These are phyloP conservation scores for Rhodotorula glutinis DNA, from an alignment of 1,284 basidiomycete species.

Conservation along the genomic window DNA sequence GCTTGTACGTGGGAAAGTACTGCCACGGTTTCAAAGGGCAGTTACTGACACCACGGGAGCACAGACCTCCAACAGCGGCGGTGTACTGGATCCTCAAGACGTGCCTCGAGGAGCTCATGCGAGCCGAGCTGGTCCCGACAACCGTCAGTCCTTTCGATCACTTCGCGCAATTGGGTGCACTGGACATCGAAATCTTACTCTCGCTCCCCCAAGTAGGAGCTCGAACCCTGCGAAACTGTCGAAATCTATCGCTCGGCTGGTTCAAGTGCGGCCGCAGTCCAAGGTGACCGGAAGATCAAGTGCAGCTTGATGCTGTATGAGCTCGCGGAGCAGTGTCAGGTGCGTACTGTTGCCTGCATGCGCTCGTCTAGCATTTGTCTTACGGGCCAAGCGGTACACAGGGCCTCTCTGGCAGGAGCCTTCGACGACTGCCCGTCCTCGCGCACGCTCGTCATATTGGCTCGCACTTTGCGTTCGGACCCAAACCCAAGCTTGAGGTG, in stretches of 20 bases:
- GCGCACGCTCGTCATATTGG: conserved; percentile 76
- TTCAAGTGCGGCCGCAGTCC: background rate
- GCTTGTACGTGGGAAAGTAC: conserved; percentile 20
- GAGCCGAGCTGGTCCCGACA: conserved; percentile 62
- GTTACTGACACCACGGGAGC: background rate
- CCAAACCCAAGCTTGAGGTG: conserved; percentile 60
- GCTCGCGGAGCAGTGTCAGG: conserved; percentile 69
- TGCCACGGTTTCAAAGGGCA: background rate
- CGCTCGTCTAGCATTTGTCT: background rate
- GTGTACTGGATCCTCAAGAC: conserved; percentile 89
- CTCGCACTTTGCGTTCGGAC: conserved; percentile 50
- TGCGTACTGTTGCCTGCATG: conserved; percentile 49
- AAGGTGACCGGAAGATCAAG: background rate
- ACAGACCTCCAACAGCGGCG: conserved; percentile 57
- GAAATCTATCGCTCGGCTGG: conserved; percentile 28
- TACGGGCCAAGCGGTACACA: conserved; percentile 46
- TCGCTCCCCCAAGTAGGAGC: conserved; percentile 52
- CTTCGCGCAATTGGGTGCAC: background rate
- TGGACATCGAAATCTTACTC: background rate
- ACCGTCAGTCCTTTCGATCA: conserved; percentile 18
- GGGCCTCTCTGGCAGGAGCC: conserved; percentile 82
- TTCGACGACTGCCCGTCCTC: conserved; percentile 84
- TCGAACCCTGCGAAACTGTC: conserved; percentile 47
- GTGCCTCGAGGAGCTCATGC: conserved; percentile 75
- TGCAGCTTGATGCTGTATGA: conserved; percentile 61